Evolutionary conservation across 768 basidiomycete genomes (phyloP).

Genomic region (Phylloporus sp.): DNA sequence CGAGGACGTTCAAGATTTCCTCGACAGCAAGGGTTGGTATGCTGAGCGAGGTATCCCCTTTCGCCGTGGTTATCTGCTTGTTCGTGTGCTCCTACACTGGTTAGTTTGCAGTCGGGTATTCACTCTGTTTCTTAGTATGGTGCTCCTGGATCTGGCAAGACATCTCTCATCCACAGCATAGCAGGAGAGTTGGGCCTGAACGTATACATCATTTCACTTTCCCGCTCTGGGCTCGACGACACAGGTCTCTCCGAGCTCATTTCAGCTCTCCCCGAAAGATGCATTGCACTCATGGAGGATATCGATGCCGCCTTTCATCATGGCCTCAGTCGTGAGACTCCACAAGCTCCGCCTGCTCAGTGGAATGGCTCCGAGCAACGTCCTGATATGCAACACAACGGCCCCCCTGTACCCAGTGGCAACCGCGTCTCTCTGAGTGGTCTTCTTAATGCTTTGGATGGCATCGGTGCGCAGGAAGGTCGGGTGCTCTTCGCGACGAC

Average conservation of each 20-base stretch:
- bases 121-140: conserved; percentile 44
- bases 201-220: conserved; percentile 68
- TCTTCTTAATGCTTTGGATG: conserved; percentile 74
- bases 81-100: conserved; percentile 17
- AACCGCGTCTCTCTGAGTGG: conserved; percentile 62
- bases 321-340: conserved; percentile 33
- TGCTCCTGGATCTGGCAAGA: conserved; percentile 74
- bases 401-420: conserved; percentile 10
- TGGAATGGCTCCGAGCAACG: conserved; percentile 3
- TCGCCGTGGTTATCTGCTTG: conserved; percentile 71
- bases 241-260: conserved; percentile 52
- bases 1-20: conserved; percentile 66
- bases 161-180: conserved; percentile 68
- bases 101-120: not conserved
- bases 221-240: conserved; percentile 61
- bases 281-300: conserved; percentile 79
- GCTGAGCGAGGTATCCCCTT: conserved; percentile 73
- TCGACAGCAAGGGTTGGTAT: conserved; percentile 69
- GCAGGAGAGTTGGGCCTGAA: conserved; percentile 75
- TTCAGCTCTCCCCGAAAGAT: conserved; percentile 58
- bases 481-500: conserved; percentile 77
- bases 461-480: conserved; percentile 77
- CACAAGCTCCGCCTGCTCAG: not conserved
- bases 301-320: conserved; percentile 71
- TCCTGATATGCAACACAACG: conserved; percentile 10